These are phyloP conservation scores for Mycena maculata DNA, from an alignment of 768 basidiomycete species.

Conservation along the genomic window DNA sequence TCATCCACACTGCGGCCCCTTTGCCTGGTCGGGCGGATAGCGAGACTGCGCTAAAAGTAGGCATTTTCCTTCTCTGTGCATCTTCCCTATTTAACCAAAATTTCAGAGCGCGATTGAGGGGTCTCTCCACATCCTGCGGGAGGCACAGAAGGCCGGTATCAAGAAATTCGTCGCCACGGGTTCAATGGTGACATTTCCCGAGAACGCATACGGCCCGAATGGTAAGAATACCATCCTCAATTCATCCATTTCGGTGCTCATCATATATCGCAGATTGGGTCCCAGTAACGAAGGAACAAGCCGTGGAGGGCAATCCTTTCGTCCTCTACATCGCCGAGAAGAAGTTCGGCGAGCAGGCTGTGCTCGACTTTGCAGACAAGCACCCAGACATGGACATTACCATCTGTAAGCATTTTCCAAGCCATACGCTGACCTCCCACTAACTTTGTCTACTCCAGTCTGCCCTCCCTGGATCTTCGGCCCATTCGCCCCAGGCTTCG, in stretches of 20 bases:
- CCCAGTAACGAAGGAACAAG: slow-evolving; percentile 25
- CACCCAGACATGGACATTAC: slow-evolving; percentile 37
- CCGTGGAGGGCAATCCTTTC: slow-evolving; percentile 19
- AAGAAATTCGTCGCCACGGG: slow-evolving; percentile 39
- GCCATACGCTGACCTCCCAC: background rate
- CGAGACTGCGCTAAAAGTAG: slow-evolving; percentile 15
- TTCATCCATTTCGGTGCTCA: background rate
- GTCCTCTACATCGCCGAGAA: slow-evolving; percentile 22
- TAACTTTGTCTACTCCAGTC: slow-evolving; percentile 1
- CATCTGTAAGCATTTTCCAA: background rate
- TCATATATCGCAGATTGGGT: slow-evolving; percentile 21
- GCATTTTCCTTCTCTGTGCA: background rate
- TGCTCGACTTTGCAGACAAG: slow-evolving; percentile 30
- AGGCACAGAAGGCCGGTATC: slow-evolving; percentile 40
- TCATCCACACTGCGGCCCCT: slow-evolving; percentile 29
- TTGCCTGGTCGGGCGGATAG: slow-evolving; percentile 26
- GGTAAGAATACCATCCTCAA: slow-evolving; percentile 8
- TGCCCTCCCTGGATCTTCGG: slow-evolving; percentile 40
- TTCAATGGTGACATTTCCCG: slow-evolving; percentile 32
- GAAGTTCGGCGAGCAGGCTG: slow-evolving; percentile 28
- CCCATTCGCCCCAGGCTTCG: slow-evolving; percentile 40
- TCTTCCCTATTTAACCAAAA: background rate
- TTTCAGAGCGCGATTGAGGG: slow-evolving; percentile 42
- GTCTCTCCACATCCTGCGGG: slow-evolving; percentile 41
- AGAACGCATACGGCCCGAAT: slow-evolving; percentile 14